These are phyloP conservation scores for Russula foetens DNA, from an alignment of 768 basidiomycete genomes.

Conservation along the genomic window DNA sequence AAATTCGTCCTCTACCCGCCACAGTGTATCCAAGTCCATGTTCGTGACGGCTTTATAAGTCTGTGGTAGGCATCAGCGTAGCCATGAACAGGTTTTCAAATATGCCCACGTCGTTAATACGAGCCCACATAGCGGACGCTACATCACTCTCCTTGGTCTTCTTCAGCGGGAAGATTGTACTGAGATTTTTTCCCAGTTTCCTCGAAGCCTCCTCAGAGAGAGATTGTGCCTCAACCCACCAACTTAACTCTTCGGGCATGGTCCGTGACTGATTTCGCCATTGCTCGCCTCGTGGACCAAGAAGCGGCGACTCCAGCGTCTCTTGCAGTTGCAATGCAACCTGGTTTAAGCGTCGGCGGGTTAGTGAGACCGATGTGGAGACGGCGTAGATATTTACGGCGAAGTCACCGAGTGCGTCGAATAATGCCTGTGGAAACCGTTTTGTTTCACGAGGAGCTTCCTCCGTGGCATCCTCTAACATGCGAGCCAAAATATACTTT, in stretches of 20 bases:
- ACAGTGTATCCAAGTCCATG: conserved; percentile 10
- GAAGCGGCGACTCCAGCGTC: conserved; percentile 52
- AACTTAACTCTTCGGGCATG: conserved; percentile 54
- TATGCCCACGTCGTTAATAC: conserved; percentile 47
- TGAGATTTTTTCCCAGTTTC: conserved; percentile 42
- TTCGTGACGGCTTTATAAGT: conserved; percentile 9
- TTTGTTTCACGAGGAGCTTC: conserved; percentile 68
- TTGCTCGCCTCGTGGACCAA: conserved; percentile 44
- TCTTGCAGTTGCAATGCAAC: conserved; percentile 58
- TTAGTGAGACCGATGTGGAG: neutral
- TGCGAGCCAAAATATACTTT: conserved; percentile 52
- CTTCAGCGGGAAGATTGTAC: conserved; percentile 50
- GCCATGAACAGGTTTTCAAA: neutral
- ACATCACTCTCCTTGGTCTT: conserved; percentile 41
- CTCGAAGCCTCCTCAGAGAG: conserved; percentile 51
- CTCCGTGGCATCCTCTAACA: conserved; percentile 62
- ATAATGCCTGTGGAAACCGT: conserved; percentile 70
- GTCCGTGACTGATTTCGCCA: conserved; percentile 43
- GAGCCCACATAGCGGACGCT: conserved; percentile 57
- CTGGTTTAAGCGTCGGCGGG: conserved; percentile 29
- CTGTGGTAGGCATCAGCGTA: conserved; percentile 1
- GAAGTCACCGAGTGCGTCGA: conserved; percentile 77
- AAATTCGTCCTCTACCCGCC: conserved; percentile 14
- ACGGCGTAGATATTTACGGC: conserved; percentile 40
- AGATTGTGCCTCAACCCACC: conserved; percentile 63